Evolutionary conservation across 139 green algal species (phyloP), one percentile per base, ranked within the genome.

Genomic region (Tetraselmis striata): DNA sequence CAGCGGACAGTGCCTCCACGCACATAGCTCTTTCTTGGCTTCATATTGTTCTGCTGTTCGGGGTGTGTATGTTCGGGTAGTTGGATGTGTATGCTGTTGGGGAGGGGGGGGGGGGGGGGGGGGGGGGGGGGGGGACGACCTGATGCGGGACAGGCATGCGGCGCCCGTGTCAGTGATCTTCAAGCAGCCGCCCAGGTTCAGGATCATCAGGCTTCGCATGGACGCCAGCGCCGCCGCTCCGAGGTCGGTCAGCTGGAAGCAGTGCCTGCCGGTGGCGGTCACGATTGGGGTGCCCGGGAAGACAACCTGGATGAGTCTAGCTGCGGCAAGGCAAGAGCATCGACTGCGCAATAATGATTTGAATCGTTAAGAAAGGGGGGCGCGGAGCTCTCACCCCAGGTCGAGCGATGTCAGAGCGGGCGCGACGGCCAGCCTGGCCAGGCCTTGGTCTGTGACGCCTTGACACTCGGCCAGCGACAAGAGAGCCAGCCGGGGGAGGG

Each of bases 181-280:
- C 0, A 30, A 77, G 77, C 84, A 87, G 32, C 79, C 76, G 31
- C 82, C 84, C 31, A 87, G 29, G 75, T 87, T 87, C 11, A 87
- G 81, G 23, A 26, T 75, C 29, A 78, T 78, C 84, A 90, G 28
- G 31, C 32, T 58, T 2, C 29, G 45, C 29, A 84, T 67, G 1
- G 30, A 31, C 0, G 83, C 85, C 2, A 91, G 23, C 5, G 83
- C 81, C 1, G 81, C 77, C 1, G 86, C 31, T 29, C 84, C 85
- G 1, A 31, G 45, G 31, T 92, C 87, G 28, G 31, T 81, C 26
- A 92, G 11, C 45, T 67, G 45, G 45, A 67, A 25, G 45, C 45
- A 67, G 45, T 18, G 45, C 45, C 45, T 67, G 18, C 45, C 11
- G 45, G 18, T 67, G 45, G n/a, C n/a, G n/a, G n/a, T n/a, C n/a